Evolutionary conservation across 140 eudicot genomes (phyloP).

Genomic region (Erigeron philadelphicus): DNA sequence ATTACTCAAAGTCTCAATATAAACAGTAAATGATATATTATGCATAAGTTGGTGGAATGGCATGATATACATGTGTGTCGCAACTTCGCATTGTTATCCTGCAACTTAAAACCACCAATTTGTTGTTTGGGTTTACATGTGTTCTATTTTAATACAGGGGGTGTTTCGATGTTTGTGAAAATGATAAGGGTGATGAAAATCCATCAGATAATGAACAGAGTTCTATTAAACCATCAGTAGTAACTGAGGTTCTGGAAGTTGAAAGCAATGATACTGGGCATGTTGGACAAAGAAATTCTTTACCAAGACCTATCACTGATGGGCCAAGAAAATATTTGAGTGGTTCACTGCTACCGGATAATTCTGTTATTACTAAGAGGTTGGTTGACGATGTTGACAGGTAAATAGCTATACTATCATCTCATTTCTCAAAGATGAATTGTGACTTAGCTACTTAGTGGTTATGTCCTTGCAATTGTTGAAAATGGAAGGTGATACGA

Average conservation of each 20-base stretch:
- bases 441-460: neutral
- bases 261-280: constrained; percentile 44
- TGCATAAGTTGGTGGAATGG: neutral
- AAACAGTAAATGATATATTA: neutral
- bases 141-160: constrained; percentile 53
- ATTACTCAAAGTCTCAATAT: neutral
- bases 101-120: neutral
- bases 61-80: neutral
- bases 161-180: constrained; percentile 80
- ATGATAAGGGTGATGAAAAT: constrained; percentile 46
- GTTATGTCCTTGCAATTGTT: neutral
- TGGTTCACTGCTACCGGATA: constrained; percentile 69
- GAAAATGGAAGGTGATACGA: neutral
- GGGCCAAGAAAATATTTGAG: constrained; percentile 52
- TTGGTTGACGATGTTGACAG: constrained; percentile 52
- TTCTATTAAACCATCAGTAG: constrained; percentile 29
- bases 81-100: neutral
- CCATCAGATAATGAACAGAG: constrained; percentile 47
- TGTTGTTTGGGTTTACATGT: constrained; percentile 7
- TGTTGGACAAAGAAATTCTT: constrained; percentile 30
- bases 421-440: constrained; percentile 8
- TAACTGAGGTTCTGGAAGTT: constrained; percentile 39
- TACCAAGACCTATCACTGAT: constrained; percentile 35
- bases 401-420: constrained; percentile 46
- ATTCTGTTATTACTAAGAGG: constrained; percentile 47